Base-by-base conservation (phyloP, 106 monocot genomes). In the Xerophyta viscosa region DNA sequence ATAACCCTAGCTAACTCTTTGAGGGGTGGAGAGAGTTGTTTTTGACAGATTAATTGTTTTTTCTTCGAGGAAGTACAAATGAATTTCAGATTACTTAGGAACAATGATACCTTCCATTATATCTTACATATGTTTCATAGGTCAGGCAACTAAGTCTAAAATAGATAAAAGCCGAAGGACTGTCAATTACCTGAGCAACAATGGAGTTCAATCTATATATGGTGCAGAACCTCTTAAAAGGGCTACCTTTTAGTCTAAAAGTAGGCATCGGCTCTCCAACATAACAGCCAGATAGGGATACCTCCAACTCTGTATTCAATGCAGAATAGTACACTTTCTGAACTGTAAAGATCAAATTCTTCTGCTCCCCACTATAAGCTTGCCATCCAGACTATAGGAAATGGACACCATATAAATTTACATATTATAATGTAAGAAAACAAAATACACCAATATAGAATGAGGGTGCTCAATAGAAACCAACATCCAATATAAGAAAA, bases 181-280 rank as follows among this genome's bases (percentile, higher is more conserved):
- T 12, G 10, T 2, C 6, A 17, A 31, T 57, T 73, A 92, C 92
- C 92, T 86, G 82, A 64, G 92, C 79, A 73, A 86, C 64, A 33
- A 86, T 54, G 14, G 83, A 56, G 62, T 79, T 48, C 17, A 57
- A 67, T 9, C 26, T 65, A 65, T 80, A 77, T 52, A 93, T 80
- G 3, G 76, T 80, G 59, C 92, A 93, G 9, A 76, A 76, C 61
- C 83, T 73, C 36, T 69, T 54, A 61, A 77, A 80, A 17, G 83
- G 83, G 55, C 67, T 93, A 27, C 83, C 92, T 52, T 66, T 79
- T 23, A 92, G 43, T 42, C 55, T 65, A 39, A 71, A 92, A 27
- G 39, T 61, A 19, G 50, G 52, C 18, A 54, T 76, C 15, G 45
- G 48, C 37, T 81, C 65, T 39, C 27, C 62, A 0, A 39, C 8